A percentile compares a stretch with the other conserved stretches of the same genome.
These are phyloP conservation scores for Aureobasidium sp. DNA, from an alignment of 2,329 filamentous ascomycete species.

Conservation along the genomic window DNA sequence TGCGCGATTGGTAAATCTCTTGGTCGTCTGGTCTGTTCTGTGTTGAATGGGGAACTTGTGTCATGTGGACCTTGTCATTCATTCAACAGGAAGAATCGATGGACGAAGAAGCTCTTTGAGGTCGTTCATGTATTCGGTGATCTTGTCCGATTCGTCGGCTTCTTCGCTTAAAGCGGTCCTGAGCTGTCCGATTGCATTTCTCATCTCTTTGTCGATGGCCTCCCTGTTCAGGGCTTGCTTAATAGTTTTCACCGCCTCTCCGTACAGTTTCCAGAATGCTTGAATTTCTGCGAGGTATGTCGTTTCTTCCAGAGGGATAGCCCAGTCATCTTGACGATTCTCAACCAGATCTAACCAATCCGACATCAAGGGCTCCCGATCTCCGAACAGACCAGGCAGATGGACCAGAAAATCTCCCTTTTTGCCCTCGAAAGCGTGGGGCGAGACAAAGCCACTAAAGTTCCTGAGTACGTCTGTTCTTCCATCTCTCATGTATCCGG, in stretches of 20 bases:
- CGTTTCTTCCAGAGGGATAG: constrained; percentile 14
- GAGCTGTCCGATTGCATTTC: not conserved
- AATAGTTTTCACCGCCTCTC: constrained; percentile 20
- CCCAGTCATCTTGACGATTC: constrained; percentile 3
- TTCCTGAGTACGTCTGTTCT: not conserved
- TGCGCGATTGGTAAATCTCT: not conserved
- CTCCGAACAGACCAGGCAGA: constrained; percentile 16
- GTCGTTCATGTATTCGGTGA: not conserved
- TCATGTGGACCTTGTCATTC: not conserved
- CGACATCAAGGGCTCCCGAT: constrained; percentile 16
- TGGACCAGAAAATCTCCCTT: constrained; percentile 16
- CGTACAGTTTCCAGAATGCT: constrained; percentile 18
- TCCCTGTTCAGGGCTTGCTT: constrained; percentile 15
- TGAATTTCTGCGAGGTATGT: constrained; percentile 12
- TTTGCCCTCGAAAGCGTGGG: constrained; percentile 6
- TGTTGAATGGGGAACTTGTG: not conserved
- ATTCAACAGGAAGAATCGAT: not conserved
- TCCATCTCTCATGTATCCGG: not conserved
- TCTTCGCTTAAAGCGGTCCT: not conserved
- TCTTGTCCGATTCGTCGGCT: not conserved
- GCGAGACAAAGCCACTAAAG: constrained; percentile 25
- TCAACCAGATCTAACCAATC: constrained; percentile 16
- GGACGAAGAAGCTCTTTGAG: not conserved
- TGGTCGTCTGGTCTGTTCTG: not conserved
- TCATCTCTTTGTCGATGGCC: not conserved